A percentile compares a stretch with the other conserved stretches of the same genome.
Evolutionary conservation across 371 early-diverging fungal genomes (phyloP).

Genomic region (Rhizopus delemar): DNA sequence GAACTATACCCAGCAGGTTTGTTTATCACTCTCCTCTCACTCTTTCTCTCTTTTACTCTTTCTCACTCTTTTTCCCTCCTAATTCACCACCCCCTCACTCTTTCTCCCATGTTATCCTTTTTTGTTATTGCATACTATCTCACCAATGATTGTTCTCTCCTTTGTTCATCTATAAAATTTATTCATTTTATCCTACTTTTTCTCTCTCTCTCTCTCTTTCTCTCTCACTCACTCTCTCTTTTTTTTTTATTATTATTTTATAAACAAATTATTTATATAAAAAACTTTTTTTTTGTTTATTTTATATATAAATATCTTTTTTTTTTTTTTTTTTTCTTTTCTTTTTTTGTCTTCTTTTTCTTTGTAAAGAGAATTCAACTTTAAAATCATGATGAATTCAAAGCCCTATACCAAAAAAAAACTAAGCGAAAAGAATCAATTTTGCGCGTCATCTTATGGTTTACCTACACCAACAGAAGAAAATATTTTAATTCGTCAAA

Average conservation of each 20-base stretch:
- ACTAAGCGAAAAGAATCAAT: conserved; percentile 12
- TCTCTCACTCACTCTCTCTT: too few species aligned
- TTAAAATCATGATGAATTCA: conserved; percentile 11
- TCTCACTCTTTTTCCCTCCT: not conserved
- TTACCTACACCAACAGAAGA: conserved; percentile 27
- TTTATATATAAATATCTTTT: conserved; percentile 10
- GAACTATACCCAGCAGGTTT: not conserved
- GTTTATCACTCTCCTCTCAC: not conserved
- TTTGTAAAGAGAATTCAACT: not conserved
- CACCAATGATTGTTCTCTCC: not conserved
- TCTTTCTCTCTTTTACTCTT: not conserved
- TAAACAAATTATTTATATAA: not conserved
- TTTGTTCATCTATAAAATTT: not conserved
- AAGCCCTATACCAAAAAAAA: conserved; percentile 23
- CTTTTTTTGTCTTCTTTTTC: conserved; percentile 9
- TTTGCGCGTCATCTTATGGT: conserved; percentile 22
- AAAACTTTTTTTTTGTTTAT: conserved; percentile 11
- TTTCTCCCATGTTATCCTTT: not conserved
- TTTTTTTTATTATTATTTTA: not conserved
- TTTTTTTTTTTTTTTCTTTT: conserved; percentile 12
- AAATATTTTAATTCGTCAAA: conserved; percentile 32
- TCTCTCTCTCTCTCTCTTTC: conserved; percentile 6
- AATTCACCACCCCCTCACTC: not conserved
- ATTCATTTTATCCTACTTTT: not conserved
- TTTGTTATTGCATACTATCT: not conserved